Conservation (phyloP, 208 protist species). For the Crithidia fasciculata region DNA sequence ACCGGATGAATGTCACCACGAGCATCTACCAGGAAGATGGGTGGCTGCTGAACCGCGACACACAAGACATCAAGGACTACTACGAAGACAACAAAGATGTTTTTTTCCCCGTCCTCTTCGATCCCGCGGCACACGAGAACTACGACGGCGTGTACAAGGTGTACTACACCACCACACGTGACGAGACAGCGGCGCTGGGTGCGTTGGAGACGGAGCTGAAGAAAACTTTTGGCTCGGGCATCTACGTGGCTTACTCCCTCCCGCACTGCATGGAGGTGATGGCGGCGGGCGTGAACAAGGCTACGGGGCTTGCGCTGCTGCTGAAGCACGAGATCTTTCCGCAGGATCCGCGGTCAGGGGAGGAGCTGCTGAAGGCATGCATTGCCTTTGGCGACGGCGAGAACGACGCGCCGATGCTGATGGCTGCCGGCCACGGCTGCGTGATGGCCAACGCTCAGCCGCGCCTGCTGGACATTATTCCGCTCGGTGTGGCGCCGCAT, state of each 20-base stretch:
- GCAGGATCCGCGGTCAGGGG: slow-evolving; percentile 6
- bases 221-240: slow-evolving; percentile 8
- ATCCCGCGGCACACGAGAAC: slow-evolving; percentile 23
- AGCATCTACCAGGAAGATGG: slow-evolving; percentile 47
- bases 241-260: slow-evolving; percentile 31
- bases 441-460: slow-evolving; percentile 46
- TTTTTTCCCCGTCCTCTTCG: slow-evolving; percentile 35
- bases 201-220: slow-evolving; percentile 22
- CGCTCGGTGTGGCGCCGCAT: slow-evolving; percentile 27
- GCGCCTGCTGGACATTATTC: slow-evolving; percentile 29
- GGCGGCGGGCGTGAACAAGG: slow-evolving; percentile 51
- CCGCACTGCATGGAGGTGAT: slow-evolving; percentile 57
- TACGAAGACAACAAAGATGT: slow-evolving; percentile 43
- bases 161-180: slow-evolving; percentile 38
- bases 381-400: slow-evolving; percentile 60
- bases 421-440: slow-evolving; percentile 36
- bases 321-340: slow-evolving; percentile 34
- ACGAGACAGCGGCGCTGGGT: slow-evolving; percentile 7
- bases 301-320: slow-evolving; percentile 18
- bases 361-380: slow-evolving; percentile 38
- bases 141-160: slow-evolving; percentile 49
- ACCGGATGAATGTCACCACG: slow-evolving; percentile 33
- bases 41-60: slow-evolving; percentile 39
- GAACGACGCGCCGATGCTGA: slow-evolving; percentile 56
- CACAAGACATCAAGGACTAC: slow-evolving; percentile 30